Evolutionary conservation across 2,329 filamentous ascomycete genomes (phyloP), one percentile per base, ranked within the genome.

Genomic region (Dendryphion nanum): DNA sequence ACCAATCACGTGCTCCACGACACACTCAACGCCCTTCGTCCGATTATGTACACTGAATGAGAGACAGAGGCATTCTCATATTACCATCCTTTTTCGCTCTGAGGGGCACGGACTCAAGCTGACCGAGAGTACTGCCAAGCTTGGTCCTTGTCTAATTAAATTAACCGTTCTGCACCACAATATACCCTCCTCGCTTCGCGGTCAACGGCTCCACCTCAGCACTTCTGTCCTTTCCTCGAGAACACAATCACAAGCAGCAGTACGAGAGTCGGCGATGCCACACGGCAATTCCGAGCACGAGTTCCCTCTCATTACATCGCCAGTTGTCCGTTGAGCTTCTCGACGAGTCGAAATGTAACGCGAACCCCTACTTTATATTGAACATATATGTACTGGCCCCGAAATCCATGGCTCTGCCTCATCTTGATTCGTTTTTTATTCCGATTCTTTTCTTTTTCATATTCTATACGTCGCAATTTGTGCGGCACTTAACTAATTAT

Each of bases 181-280:
- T 54, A 20, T 51, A 51, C 38, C 30, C 26, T 21, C 32, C 44
- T 47, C 42, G 46, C 43, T 51, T 48, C 40, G 37, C 21, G 19
- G 29, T 40, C 48, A 33, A 47, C 42, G 19, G 30, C 39, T 32
- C 42, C 34, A 28, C 44, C 21, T 17, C 15, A 28, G 38, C 33
- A 23, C 26, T 23, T 24, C 35, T 17, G 18, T 37, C 35, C 30
- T 41, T 24, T n/a, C 33, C 26, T 33, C 23, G n/a, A 8, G 23
- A n/a, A n/a, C n/a, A n/a, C n/a, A n/a, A n/a, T n/a, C n/a, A n/a
- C n/a, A n/a, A n/a, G n/a, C n/a, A n/a, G n/a, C n/a, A n/a, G n/a
- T n/a, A n/a, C n/a, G n/a, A n/a, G n/a, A n/a, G n/a, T n/a, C n/a
- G n/a, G n/a, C n/a, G n/a, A n/a, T n/a, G n/a, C n/a, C n/a, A n/a